Base-by-base conservation (phyloP, 1,284 basidiomycete species). In the Vanrija pseudolonga region DNA sequence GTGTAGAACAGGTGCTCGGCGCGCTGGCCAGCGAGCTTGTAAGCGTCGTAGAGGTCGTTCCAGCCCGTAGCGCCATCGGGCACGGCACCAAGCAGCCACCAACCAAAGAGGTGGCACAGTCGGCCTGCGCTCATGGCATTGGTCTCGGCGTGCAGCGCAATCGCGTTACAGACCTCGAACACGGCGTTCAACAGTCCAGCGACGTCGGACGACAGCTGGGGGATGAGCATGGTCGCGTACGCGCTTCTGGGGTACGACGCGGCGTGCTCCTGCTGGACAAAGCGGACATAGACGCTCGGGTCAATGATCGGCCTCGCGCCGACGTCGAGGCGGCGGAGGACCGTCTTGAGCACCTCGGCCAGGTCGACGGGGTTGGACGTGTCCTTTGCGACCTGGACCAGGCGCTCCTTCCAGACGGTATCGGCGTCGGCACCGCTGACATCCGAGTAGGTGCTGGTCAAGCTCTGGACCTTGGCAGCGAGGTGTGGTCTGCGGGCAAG, bases 1-100 rank as follows among this genome's bases (percentile, higher is more conserved):
- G 69, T 68, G 50, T 64, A 66, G 44, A 71, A 65, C 4, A 74
- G 47, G 53, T 74, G 72, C 51, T 72, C 68, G 17, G 65, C 50
- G 20, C 61, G 59, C 47, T 59, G 56, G 1, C 66, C 68, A 3
- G 66, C 66, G n/a, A 51, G 49, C 46, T 59, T 52, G 69, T 70
- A 74, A 9, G 59, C 61, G 12, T 60, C 52, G 47, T 72, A 74
- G 43, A 74, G 48, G 9, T 58, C 58, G 39, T 56, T 49, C 67
- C 68, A 74, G 28, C 22, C 44, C 19, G 53, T 38, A 2, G 47
- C 41, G 4, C 45, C 59, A 43, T 49, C 47, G 2, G 48, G 39
- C 17, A 53, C 44, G 28, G 42, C 24, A 20, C 66, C 65, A 19
- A 56, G 59, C 7, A 67, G 52, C 71, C 69, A 74, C 66, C 66